These are phyloP conservation scores for Brasenia schreberi DNA, from an alignment of 164 flowering plant genomes.

Conservation along the genomic window DNA sequence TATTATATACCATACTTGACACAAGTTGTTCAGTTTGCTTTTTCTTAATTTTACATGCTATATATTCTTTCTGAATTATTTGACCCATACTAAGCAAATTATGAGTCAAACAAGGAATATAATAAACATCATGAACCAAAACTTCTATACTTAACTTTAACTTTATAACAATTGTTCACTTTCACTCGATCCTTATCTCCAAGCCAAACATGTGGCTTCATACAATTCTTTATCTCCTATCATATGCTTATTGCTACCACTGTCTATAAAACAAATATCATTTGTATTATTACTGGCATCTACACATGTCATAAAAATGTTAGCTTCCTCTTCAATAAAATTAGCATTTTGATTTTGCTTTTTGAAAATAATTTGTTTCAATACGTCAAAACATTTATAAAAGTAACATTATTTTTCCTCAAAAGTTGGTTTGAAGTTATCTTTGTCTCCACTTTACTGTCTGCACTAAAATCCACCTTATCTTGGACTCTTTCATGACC, in stretches of 20 bases:
- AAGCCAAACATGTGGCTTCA: conserved; percentile 2
- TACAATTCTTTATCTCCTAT: neutral
- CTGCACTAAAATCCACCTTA: neutral
- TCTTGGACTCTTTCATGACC: neutral
- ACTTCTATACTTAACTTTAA: no score
- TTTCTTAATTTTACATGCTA: neutral
- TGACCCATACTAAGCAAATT: conserved; percentile 7
- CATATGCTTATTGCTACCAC: conserved; percentile 4
- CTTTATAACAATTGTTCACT: neutral
- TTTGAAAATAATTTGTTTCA: neutral
- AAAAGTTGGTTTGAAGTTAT: neutral
- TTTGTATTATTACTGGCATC: neutral
- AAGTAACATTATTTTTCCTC: neutral
- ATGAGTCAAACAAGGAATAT: conserved; percentile 3
- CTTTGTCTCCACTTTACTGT: neutral
- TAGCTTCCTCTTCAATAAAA: conserved; percentile 1
- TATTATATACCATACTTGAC: neutral
- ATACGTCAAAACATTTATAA: neutral
- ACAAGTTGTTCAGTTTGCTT: neutral
- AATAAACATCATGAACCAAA: neutral
- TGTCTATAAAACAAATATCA: neutral
- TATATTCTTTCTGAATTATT: conserved; percentile 5
- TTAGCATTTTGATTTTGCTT: neutral
- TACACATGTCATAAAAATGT: conserved; percentile 2
- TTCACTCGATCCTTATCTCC: neutral